Evolutionary conservation across 306 rosid species (phyloP), one percentile per base, ranked within the genome.

Genomic region (Neltuma alba): DNA sequence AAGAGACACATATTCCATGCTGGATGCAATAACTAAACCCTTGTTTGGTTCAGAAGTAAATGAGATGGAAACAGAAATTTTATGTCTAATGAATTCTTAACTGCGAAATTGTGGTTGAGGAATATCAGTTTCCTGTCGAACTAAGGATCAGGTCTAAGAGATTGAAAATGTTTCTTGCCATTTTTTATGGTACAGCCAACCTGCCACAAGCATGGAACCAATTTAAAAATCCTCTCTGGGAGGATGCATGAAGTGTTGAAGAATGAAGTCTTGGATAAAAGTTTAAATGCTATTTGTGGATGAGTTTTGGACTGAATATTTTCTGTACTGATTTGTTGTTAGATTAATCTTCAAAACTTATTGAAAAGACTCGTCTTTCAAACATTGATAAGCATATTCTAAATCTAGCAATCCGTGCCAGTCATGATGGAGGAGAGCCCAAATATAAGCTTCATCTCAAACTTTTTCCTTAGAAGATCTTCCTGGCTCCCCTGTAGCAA

Each of bases 1-100:
- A 14, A 68, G 54, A 21, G 73, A 41, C 33, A 40, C 41, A 40
- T 68, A 68, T 25, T 68, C 54, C 21, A 40, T 68, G 73, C 30
- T 68, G 33, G n/a, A 40, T 68, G 15, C 73, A 40, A 40, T 68
- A 45, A 14, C 52, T 5, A 40, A 28, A 21, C 36, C 73, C 5
- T 23, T 68, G 34, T 40, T 28, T 68, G 36, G 11, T 25, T 68
- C 34, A 21, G 54, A 68, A 40, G 54, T 40, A 67, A 68, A 68
- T 68, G 54, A 21, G 11, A 68, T 40, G 20, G 54, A 68, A 68
- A 41, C 54, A 21, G 54, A 68, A 68, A 40, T 23, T 40, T 28
- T 68, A 41, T 68, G 34, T 23, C 1, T 41, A 41, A 41, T 68
- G 52, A 40, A 40, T 68, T 40, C 54, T 11, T 68, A 23, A 23